Base-by-base conservation (phyloP, 75 land plant species). In the Picea glauca region DNA sequence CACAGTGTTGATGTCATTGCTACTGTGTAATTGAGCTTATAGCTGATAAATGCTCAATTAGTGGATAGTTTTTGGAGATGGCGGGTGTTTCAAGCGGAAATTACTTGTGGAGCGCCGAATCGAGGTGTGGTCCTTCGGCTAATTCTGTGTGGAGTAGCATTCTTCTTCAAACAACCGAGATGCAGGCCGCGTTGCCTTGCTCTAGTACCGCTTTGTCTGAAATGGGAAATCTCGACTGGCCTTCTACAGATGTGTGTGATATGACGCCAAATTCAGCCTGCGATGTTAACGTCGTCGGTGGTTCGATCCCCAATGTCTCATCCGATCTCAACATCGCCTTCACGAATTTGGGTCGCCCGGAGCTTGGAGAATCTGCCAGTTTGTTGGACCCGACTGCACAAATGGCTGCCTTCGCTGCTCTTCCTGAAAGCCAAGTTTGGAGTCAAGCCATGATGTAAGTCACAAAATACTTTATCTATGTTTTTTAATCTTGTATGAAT, bases 391-490 rank as follows among this genome's bases (percentile, higher is more conserved):
- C 73, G 56, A 50, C 56, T 50, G 56, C 56, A 50, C 56, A 50
- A 50, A 50, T 50, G 11, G 12, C 12, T 50, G 56, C 56, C 56
- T 50, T 50, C 18, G 21, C 50, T 43, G 74, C 50, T 9, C n/a
- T 70, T 70, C 50, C 9, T 0, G 74, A 70, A 3, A 8, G 23
- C 3, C 50, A 70, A 8, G 23, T 46, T 1, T 70, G 74, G 74
- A 70, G n/a, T 17, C 74, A 70, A 70, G n/a, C 74, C 74, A 43
- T 70, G 43, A 5, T 43, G 74, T 70, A 4, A 70, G 74, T 68
- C 2, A 1, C 7, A 50, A 50, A 50, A 50, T 50, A 9, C 12
- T 50, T 50, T 50, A 50, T 9, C 56, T 1, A 50, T 50, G 12
- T 50, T 50, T 50, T 50, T 1, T 1, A 50, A 50, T 50, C 56